These are phyloP conservation scores for Mimosa bimucronata DNA, from an alignment of 306 rosid species.

Conservation along the genomic window DNA sequence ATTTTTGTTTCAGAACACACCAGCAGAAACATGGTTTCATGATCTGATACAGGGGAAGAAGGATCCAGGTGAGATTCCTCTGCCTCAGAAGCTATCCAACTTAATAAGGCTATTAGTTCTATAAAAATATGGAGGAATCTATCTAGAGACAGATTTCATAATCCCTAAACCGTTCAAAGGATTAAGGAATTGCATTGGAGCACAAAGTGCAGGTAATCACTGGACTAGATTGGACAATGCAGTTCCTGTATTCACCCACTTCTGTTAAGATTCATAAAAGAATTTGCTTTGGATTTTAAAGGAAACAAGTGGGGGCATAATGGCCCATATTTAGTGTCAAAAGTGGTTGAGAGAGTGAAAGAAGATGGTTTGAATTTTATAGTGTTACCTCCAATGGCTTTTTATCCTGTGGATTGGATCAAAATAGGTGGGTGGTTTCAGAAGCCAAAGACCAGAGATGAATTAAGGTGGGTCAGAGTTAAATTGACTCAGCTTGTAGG, in stretches of 20 bases:
- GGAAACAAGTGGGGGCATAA: slow-evolving; percentile 88
- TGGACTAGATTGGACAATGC: slow-evolving; percentile 91
- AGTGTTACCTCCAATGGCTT: no score
- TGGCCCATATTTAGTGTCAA: slow-evolving; percentile 86
- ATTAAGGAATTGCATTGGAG: slow-evolving; percentile 75
- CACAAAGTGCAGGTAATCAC: slow-evolving; percentile 62
- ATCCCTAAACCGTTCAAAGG: slow-evolving; percentile 52
- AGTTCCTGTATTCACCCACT: slow-evolving; percentile 73
- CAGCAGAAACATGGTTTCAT: slow-evolving; percentile 65
- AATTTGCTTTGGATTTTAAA: slow-evolving; percentile 71
- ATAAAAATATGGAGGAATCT: slow-evolving; percentile 78
- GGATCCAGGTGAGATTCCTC: slow-evolving; percentile 87
- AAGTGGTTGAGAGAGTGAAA: slow-evolving; percentile 58
- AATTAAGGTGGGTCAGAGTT: no score
- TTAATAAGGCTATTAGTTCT: slow-evolving; percentile 64
- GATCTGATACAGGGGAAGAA: slow-evolving; percentile 61
- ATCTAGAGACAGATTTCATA: slow-evolving; percentile 74
- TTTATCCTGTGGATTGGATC: no score
- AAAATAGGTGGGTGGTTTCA: no score
- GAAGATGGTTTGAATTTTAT: slow-evolving; percentile 46
- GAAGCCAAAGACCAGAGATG: no score
- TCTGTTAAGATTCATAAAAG: slow-evolving; percentile 62
- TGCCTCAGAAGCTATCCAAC: slow-evolving; percentile 78
- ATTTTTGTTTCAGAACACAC: slow-evolving; percentile 60
- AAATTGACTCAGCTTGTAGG: no score